These are phyloP conservation scores for Tieghemiomyces parasiticus DNA, from an alignment of 192 early-diverging fungal species.

Conservation along the genomic window DNA sequence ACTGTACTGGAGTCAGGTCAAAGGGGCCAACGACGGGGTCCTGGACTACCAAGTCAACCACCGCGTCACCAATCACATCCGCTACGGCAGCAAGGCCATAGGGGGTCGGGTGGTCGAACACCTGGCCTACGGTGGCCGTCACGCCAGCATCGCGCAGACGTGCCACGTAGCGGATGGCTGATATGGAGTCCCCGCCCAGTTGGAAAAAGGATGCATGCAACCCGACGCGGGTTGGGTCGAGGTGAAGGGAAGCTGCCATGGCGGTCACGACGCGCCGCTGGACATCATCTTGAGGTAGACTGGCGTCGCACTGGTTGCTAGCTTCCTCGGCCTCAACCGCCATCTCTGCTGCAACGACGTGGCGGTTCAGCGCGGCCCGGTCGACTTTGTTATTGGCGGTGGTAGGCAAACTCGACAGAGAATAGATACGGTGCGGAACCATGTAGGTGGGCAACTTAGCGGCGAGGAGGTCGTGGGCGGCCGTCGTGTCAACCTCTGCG, in stretches of 20 bases:
- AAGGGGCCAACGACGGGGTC: not conserved
- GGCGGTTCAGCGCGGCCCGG: not conserved
- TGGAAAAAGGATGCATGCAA: not conserved
- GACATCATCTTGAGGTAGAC: not conserved
- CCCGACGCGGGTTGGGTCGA: not conserved
- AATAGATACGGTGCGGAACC: not conserved
- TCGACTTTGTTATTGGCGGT: slow-evolving; percentile 1
- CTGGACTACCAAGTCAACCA: not conserved
- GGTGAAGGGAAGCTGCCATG: not conserved
- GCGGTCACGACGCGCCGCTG: not conserved
- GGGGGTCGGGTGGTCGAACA: not conserved
- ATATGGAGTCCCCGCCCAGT: slow-evolving; percentile 5
- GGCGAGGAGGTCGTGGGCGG: not conserved
- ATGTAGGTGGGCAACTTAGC: slow-evolving; percentile 1
- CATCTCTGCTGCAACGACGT: not conserved
- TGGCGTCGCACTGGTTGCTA: not conserved
- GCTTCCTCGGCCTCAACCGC: not conserved
- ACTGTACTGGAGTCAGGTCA: slow-evolving; percentile 3
- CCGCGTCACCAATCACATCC: not conserved
- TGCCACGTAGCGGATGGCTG: not conserved
- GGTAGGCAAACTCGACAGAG: not conserved
- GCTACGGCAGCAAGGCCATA: not conserved
- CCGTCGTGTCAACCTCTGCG: not conserved
- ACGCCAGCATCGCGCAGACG: not conserved
- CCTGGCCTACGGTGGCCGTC: not conserved